Evolutionary conservation across 495 filamentous ascomycete species (phyloP).

Genomic region (Xylaria longipes): DNA sequence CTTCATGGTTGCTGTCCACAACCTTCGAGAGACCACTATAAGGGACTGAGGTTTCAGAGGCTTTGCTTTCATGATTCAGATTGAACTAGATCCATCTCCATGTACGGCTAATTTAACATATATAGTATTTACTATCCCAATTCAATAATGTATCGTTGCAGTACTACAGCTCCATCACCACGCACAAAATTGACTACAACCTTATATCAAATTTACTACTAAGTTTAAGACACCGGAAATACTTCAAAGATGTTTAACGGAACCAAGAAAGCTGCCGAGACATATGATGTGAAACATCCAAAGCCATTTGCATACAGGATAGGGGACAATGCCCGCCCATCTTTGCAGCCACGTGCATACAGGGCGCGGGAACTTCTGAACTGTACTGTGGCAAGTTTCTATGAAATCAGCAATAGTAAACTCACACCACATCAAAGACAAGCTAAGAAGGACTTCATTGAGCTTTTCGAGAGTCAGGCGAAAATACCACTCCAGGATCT

Average conservation of each 20-base stretch:
- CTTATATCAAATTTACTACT: background rate
- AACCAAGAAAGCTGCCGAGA: background rate
- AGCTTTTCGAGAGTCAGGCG: slow-evolving; percentile 2
- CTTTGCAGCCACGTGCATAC: background rate
- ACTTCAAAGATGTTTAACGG: background rate
- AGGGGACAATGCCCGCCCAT: background rate
- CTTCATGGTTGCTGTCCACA: background rate
- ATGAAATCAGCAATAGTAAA: background rate
- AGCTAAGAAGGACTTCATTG: slow-evolving; percentile 6
- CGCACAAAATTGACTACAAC: background rate
- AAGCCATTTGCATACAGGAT: slow-evolving; percentile 4
- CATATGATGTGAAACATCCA: background rate
- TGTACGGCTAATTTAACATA: background rate
- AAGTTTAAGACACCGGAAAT: background rate
- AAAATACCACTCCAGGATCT: background rate
- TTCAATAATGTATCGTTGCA: background rate
- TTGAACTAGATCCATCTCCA: background rate
- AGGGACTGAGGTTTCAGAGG: background rate
- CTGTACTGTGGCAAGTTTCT: slow-evolving; percentile 19
- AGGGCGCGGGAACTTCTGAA: background rate
- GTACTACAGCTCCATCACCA: background rate
- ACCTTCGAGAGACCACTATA: background rate
- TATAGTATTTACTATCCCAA: background rate
- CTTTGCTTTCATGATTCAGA: background rate
- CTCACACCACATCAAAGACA: slow-evolving; percentile 2